Evolutionary conservation across 2,329 filamentous ascomycete genomes (phyloP).

Genomic region (Magnaporthiopsis rhizophila): DNA sequence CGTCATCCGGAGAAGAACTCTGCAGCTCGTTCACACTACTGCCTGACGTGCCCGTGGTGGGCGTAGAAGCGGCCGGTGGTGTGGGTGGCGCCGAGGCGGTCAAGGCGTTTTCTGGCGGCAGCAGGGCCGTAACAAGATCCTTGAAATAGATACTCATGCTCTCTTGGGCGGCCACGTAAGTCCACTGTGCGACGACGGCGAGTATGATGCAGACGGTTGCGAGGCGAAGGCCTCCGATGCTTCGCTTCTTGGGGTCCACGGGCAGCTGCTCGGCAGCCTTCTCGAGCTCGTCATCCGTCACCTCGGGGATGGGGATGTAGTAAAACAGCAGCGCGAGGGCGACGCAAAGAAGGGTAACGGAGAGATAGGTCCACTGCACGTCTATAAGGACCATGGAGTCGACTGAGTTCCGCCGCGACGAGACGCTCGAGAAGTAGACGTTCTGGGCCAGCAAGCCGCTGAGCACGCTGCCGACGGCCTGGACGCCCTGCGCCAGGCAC

Average conservation of each 20-base stretch:
- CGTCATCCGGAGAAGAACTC: slow-evolving; percentile 21
- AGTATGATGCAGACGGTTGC: slow-evolving; percentile 55
- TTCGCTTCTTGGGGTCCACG: slow-evolving; percentile 40
- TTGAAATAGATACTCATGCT: slow-evolving; percentile 54
- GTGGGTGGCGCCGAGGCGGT: slow-evolving; percentile 7
- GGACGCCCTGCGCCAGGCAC: slow-evolving; percentile 66
- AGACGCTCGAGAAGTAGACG: slow-evolving; percentile 61
- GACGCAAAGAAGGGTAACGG: slow-evolving; percentile 67
- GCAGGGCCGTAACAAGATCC: slow-evolving; percentile 35
- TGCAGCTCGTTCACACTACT: slow-evolving; percentile 22
- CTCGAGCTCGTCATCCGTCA: slow-evolving; percentile 47
- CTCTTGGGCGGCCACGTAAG: slow-evolving; percentile 70
- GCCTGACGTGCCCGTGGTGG: slow-evolving; percentile 26
- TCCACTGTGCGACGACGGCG: slow-evolving; percentile 69
- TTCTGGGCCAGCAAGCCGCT: slow-evolving; percentile 65
- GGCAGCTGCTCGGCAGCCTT: slow-evolving; percentile 38
- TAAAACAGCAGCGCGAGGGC: slow-evolving; percentile 61
- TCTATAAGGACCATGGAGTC: slow-evolving; percentile 52
- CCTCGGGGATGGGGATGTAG: slow-evolving; percentile 58
- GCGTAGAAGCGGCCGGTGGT: slow-evolving; percentile 18
- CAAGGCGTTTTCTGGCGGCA: slow-evolving; percentile 18
- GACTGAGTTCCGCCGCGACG: slow-evolving; percentile 18
- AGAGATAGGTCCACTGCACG: slow-evolving; percentile 82
- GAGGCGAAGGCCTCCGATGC: slow-evolving; percentile 41
- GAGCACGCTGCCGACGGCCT: slow-evolving; percentile 66